Percentiles rank a stretch among this genome's conserved stretches.
Evolutionary conservation across 2,329 filamentous ascomycete genomes (phyloP).

Genomic region (Pseudocercospora vitis): DNA sequence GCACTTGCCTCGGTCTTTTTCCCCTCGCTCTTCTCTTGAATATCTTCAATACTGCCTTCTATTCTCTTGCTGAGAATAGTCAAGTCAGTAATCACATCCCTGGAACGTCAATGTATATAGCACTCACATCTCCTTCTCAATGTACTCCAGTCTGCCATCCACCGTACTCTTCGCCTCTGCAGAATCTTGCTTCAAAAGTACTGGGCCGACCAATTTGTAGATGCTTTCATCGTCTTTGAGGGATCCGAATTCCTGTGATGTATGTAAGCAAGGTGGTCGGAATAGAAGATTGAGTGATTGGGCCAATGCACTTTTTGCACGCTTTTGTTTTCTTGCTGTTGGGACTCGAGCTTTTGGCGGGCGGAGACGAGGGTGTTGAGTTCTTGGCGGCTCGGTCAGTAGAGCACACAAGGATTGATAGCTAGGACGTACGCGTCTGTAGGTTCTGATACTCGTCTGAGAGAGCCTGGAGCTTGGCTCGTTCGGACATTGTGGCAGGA

Average conservation of each 20-base stretch:
- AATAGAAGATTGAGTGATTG: background rate
- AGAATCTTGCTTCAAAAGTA: constrained; percentile 92
- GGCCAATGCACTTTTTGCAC: constrained; percentile 72
- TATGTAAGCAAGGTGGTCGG: background rate
- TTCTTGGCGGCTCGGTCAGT: constrained; percentile 62
- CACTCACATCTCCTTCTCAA: constrained; percentile 84
- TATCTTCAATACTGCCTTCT: constrained; percentile 64
- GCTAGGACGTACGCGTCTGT: constrained; percentile 74
- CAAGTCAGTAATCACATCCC: background rate
- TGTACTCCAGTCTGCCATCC: constrained; percentile 86
- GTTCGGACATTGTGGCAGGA: constrained; percentile 45
- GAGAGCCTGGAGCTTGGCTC: constrained; percentile 75
- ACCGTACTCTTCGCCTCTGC: constrained; percentile 87
- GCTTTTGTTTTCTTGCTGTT: constrained; percentile 86
- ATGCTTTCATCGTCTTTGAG: constrained; percentile 82
- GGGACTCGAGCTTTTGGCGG: constrained; percentile 87
- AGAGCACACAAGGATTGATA: too few relatives aligned
- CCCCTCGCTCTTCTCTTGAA: constrained; percentile 64
- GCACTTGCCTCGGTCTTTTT: constrained; percentile 62
- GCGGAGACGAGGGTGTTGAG: constrained; percentile 73
- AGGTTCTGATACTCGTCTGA: constrained; percentile 86
- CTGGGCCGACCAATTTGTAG: constrained; percentile 92
- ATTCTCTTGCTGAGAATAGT: constrained; percentile 59
- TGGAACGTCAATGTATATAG: background rate
- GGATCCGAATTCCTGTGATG: constrained; percentile 71